Conservation (phyloP, 139 green algal species). For the Limnomonas spitsbergensis region DNA sequence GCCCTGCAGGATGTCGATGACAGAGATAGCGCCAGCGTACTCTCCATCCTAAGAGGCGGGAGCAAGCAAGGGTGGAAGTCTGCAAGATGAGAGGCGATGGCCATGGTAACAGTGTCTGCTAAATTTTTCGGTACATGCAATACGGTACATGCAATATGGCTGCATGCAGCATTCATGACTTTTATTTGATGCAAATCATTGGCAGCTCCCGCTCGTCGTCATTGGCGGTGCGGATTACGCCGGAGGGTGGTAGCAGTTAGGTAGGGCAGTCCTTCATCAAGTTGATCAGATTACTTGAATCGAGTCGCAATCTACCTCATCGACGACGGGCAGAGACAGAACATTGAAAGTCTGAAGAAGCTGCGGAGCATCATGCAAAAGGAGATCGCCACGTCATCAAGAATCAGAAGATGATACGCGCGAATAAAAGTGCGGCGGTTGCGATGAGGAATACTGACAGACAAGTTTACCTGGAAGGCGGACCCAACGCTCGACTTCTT, state of each 20-base stretch:
- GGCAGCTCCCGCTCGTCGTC: too few relatives aligned
- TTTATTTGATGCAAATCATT: too few relatives aligned
- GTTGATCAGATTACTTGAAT: neutral
- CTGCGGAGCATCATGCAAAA: too few relatives aligned
- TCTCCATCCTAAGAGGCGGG: neutral
- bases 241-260: too few relatives aligned
- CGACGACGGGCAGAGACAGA: neutral
- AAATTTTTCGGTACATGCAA: neutral
- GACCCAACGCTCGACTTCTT: conserved; percentile 10
- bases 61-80: neutral
- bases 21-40: neutral
- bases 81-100: neutral
- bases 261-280: neutral
- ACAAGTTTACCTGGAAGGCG: neutral
- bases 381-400: too few relatives aligned
- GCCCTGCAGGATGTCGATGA: neutral
- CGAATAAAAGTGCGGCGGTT: neutral
- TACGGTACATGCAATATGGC: neutral
- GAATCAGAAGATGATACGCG: neutral
- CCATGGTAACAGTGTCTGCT: too few relatives aligned
- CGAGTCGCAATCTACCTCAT: neutral
- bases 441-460: too few relatives aligned
- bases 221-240: too few relatives aligned
- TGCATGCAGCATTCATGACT: too few relatives aligned
- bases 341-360: neutral